Conservation (phyloP, 2,329 filamentous ascomycete genomes). For the Pezicula rhizophila region DNA sequence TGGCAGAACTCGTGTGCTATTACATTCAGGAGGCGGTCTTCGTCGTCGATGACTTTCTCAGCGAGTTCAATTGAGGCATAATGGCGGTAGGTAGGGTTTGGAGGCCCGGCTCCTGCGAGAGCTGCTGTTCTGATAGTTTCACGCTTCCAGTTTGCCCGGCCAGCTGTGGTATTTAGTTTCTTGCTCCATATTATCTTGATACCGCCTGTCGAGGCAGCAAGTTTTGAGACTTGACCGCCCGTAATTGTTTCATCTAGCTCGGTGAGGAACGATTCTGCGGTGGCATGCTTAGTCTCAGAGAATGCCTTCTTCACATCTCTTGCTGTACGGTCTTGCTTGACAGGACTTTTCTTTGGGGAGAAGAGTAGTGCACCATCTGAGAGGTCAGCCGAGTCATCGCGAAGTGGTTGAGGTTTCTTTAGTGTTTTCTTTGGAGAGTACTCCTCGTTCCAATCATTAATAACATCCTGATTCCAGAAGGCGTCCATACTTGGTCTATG, state of each 20-base stretch:
- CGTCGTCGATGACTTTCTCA: conserved; percentile 77
- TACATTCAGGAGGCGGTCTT: conserved; percentile 75
- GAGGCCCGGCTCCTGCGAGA: conserved; percentile 6
- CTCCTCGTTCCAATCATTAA: conserved; percentile 60
- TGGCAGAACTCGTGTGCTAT: conserved; percentile 98
- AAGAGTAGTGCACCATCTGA: conserved; percentile 4
- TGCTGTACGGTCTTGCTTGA: conserved; percentile 29
- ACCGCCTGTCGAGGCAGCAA: conserved; percentile 61
- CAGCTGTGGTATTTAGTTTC: conserved; percentile 74
- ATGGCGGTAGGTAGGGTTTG: conserved; percentile 38
- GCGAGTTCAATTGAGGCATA: conserved; percentile 80
- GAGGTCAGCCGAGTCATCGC: not conserved
- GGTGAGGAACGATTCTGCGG: conserved; percentile 58
- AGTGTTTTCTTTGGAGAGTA: conserved; percentile 45
- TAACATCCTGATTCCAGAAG: conserved; percentile 54
- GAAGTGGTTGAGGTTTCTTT: conserved; percentile 19
- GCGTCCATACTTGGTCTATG: conserved; percentile 47
- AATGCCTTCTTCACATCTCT: conserved; percentile 53
- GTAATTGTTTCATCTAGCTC: conserved; percentile 66
- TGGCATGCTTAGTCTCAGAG: conserved; percentile 50
- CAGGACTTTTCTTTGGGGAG: conserved; percentile 25
- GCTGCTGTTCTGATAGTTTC: conserved; percentile 40
- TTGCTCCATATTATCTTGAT: conserved; percentile 69
- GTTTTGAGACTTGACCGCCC: conserved; percentile 47
- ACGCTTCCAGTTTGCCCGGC: conserved; percentile 66